Evolutionary conservation across 495 filamentous ascomycete genomes (phyloP).

Genomic region (Penicillium soppii): DNA sequence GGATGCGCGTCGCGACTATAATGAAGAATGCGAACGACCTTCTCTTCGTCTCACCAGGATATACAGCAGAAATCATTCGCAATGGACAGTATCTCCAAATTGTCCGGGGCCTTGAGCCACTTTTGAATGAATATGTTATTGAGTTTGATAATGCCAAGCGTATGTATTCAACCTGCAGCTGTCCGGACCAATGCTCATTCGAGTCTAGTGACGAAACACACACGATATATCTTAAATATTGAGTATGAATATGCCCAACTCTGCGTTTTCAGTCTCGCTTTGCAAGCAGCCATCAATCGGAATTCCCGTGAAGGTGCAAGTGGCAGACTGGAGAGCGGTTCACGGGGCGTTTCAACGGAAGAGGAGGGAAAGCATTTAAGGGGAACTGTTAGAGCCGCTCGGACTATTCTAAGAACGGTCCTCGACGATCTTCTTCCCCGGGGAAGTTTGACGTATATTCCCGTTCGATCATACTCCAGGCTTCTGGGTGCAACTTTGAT

Average conservation of each 20-base stretch:
- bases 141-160: constrained; percentile 50
- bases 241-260: constrained; percentile 71
- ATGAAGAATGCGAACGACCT: constrained; percentile 73
- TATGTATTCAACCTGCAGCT: not conserved
- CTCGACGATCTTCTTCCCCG: constrained; percentile 69
- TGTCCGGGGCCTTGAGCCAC: constrained; percentile 64
- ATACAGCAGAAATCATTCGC: constrained; percentile 73
- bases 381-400: constrained; percentile 73
- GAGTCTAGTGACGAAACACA: constrained; percentile 57
- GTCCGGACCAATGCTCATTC: constrained; percentile 4
- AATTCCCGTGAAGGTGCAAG: constrained; percentile 33
- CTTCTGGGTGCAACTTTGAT: constrained; percentile 87
- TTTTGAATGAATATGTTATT: constrained; percentile 62
- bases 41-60: constrained; percentile 66
- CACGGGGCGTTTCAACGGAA: not conserved
- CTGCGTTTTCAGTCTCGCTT: constrained; percentile 74
- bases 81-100: constrained; percentile 66
- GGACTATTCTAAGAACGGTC: constrained; percentile 72
- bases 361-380: constrained; percentile 62
- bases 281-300: constrained; percentile 80
- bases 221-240: constrained; percentile 70
- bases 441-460: constrained; percentile 74
- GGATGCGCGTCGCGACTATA: constrained; percentile 72
- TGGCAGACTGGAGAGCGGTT: constrained; percentile 20
- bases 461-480: constrained; percentile 79